Base-by-base conservation (phyloP, 371 early-diverging fungal genomes). In the Rhizopus arrhizus region DNA sequence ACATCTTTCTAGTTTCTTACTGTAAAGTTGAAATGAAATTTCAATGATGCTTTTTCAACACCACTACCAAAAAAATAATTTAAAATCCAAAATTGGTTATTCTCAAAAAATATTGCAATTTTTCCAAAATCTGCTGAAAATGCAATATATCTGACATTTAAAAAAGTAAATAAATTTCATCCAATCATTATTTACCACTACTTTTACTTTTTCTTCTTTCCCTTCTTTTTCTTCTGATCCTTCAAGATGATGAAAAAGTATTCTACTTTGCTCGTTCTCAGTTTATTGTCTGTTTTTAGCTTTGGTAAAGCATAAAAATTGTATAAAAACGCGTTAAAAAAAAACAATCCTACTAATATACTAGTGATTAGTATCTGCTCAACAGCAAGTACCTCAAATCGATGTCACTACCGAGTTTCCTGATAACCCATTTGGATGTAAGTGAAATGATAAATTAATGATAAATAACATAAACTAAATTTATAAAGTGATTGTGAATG, bases 401-500 rank as follows among this genome's bases (percentile, higher is more conserved):
- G 76, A 76, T 55, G 64, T 76, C n/a, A 71, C 71, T 58, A 73
- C 77, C 36, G 65, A 79, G 43, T 79, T 79, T 52, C 77, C 77
- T 48, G 73, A 76, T 49, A 76, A 76, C 43, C 80, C 80, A 5
- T 73, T 79, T 59, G 77, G 77, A 32, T 57, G 80, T 79, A 76
- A 67, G 80, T 45, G 15, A 12, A n/a, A 34, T 43, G 40, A 38
- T 13, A 11, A 15, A 15, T 6, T 10, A 43, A 15, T n/a, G n/a
- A 4, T 6, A 43, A 43, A 43, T n/a, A 11, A 2, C 6, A 11
- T 43, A 15, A 43, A 11, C 6, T 11, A n/a, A 13, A 15, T 13
- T 43, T 0, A 5, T 2, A 36, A 62, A 79, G 80, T 76, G 52
- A 76, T 79, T 46, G 66, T 70, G 41, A 79, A 79, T 64, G 80